Percentiles rank a stretch among this genome's conserved stretches.
Conservation (phyloP, 148 eudicot genomes). For the Drosera capensis region DNA sequence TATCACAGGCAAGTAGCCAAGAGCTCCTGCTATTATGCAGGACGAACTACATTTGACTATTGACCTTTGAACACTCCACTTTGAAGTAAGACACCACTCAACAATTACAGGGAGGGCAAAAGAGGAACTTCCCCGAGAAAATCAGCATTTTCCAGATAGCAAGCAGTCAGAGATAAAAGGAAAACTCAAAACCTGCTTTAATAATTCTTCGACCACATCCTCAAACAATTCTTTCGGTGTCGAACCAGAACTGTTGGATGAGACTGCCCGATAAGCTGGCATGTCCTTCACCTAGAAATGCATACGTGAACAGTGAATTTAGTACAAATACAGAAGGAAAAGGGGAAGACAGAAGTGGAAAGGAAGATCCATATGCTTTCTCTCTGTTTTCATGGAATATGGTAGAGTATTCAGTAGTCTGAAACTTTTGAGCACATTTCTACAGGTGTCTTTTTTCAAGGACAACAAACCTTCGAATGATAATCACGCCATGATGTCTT, state of each 20-base stretch:
- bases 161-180: not conserved
- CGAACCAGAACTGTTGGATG: slow-evolving; percentile 78
- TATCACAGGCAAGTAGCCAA: not conserved
- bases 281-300: slow-evolving; percentile 61
- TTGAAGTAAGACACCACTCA: too few species aligned
- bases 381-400: not conserved
- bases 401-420: too few species aligned
- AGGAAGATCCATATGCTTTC: not conserved
- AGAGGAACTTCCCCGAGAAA: too few species aligned
- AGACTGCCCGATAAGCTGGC: slow-evolving; percentile 70
- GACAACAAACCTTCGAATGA: slow-evolving; percentile 48
- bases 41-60: too few species aligned
- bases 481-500: slow-evolving; percentile 80
- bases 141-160: too few species aligned
- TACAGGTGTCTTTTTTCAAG: too few species aligned
- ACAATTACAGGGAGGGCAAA: too few species aligned
- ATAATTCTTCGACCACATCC: slow-evolving; percentile 86
- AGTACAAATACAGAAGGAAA: slow-evolving; percentile 2
- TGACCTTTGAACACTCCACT: too few species aligned
- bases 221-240: slow-evolving; percentile 87
- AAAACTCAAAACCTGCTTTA: slow-evolving; percentile 40
- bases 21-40: too few species aligned
- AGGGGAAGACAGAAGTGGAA: not conserved
- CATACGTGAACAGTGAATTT: slow-evolving; percentile 3
- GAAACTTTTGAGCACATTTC: too few species aligned